Percentiles rank a stretch among this genome's conserved stretches.
Conservation (phyloP, 139 green algal genomes). For the Closterium sp. region DNA sequence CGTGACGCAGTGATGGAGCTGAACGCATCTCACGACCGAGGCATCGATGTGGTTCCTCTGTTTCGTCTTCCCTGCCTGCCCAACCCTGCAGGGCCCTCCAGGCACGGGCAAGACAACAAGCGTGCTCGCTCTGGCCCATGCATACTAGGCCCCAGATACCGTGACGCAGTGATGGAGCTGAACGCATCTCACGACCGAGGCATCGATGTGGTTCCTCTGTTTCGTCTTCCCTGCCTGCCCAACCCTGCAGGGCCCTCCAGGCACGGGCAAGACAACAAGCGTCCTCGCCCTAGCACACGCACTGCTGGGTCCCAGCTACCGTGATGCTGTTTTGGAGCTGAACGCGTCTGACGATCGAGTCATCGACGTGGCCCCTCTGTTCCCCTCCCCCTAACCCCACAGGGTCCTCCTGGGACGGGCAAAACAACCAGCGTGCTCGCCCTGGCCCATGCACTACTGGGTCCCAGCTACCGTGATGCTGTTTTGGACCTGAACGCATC, state of each 20-base stretch:
- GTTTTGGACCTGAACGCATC: no score
- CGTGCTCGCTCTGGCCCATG: constrained; percentile 84
- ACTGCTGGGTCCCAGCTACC: constrained; percentile 81
- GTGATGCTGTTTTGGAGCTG: constrained; percentile 93
- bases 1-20: no score
- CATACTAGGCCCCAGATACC: constrained; percentile 82
- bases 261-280: constrained; percentile 96
- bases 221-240: not conserved
- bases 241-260: constrained; percentile 79
- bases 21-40: no score
- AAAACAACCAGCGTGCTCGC: no score
- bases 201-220: no score
- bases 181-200: constrained; percentile 69
- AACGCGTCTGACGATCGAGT: constrained; percentile 97
- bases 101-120: constrained; percentile 90
- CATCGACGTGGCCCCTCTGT: constrained; percentile 94
- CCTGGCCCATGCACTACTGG: no score
- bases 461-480: constrained; percentile 55
- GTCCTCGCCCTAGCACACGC: constrained; percentile 85
- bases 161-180: constrained; percentile 93
- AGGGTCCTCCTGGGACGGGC: constrained; percentile 72
- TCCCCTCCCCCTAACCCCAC: not conserved
- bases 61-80: not conserved
- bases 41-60: no score
- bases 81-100: constrained; percentile 74